Evolutionary conservation across 805 yeast species (phyloP).

Genomic region (Komagataella kurtzmanii): DNA sequence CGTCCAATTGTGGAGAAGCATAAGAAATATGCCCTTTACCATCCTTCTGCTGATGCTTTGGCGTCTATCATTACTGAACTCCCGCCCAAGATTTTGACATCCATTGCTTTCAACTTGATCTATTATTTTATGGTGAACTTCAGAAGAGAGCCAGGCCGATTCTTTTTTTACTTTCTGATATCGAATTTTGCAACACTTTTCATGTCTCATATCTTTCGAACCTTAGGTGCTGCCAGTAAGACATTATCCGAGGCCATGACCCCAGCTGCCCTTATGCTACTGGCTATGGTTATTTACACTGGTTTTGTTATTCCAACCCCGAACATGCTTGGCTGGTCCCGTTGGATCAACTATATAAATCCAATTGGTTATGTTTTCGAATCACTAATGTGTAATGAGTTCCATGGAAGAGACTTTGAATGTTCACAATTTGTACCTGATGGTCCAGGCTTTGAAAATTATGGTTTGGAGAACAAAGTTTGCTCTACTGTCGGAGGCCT

Average conservation of each 20-base stretch:
- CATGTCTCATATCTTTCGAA: constrained; percentile 43
- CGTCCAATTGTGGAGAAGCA: constrained; percentile 49
- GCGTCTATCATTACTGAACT: constrained; percentile 38
- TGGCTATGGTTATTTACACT: constrained; percentile 34
- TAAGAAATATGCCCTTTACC: constrained; percentile 39
- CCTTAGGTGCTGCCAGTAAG: constrained; percentile 33
- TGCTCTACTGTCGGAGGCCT: constrained; percentile 38
- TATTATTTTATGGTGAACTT: constrained; percentile 42
- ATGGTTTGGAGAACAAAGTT: constrained; percentile 9
- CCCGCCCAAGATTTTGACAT: constrained; percentile 32
- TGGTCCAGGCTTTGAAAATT: constrained; percentile 19
- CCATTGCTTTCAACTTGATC: constrained; percentile 32
- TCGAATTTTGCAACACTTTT: constrained; percentile 28
- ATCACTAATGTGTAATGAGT: constrained; percentile 45
- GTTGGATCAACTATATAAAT: constrained; percentile 50
- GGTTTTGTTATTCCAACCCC: constrained; percentile 49
- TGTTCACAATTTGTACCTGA: constrained; percentile 37
- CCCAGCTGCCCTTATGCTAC: constrained; percentile 37
- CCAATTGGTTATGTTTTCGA: constrained; percentile 49
- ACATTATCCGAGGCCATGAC: constrained; percentile 43
- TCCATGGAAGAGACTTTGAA: constrained; percentile 26
- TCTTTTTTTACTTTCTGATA: constrained; percentile 37
- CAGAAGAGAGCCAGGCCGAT: constrained; percentile 35
- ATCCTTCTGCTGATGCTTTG: constrained; percentile 46
- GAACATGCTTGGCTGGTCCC: constrained; percentile 48